Base-by-base conservation (phyloP, 495 filamentous ascomycete species). In the Lasiosphaeris hirsuta region DNA sequence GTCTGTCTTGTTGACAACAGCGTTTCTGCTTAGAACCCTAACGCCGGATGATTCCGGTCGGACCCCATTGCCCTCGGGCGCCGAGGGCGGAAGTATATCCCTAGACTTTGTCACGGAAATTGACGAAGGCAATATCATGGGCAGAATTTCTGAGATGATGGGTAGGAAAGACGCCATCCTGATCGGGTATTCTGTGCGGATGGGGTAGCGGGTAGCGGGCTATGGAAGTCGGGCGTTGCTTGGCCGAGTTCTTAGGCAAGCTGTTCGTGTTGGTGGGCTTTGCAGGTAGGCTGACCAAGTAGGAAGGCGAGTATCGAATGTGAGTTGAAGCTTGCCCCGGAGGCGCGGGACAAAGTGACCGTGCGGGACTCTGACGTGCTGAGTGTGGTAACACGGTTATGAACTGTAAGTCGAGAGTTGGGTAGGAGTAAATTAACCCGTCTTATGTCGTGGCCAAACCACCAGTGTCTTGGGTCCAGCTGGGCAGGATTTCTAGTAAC, bases 1-100 rank as follows among this genome's bases (percentile, higher is more conserved):
- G 44, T 86, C 82, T 10, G 77, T 78, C 62, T 82, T 78, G 56
- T 78, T 73, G 40, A 82, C 74, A 47, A 89, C 78, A 23, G 85
- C 84, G 41, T 81, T 77, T 56, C 82, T 72, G 17, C 78, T 69
- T 39, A 80, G 70, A 70, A 85, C 82, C 40, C 77, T 75, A 34
- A 77, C 75, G 38, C 71, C 79, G 56, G 61, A 62, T 49, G 60
- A 36, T 62, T 53, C 48, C 45, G n/a, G 14, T 17, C 35, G 10
- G 1, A 10, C 10, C 23, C 34, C 18, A 39, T 23, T 38, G n/a
- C 44, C 6, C 44, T 50, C 37, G 33, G 77, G 76, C 4, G 63
- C 68, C 2, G 55, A 47, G 7, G 61, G 52, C 18, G 73, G 69
- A 40, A 72, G 59, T 34, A 82, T 69, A 2, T 80, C 75, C 44